Evolutionary conservation across 352 stramenopile genomes (phyloP), one percentile per base, ranked within the genome.

Genomic region (Pythium angustatum): DNA sequence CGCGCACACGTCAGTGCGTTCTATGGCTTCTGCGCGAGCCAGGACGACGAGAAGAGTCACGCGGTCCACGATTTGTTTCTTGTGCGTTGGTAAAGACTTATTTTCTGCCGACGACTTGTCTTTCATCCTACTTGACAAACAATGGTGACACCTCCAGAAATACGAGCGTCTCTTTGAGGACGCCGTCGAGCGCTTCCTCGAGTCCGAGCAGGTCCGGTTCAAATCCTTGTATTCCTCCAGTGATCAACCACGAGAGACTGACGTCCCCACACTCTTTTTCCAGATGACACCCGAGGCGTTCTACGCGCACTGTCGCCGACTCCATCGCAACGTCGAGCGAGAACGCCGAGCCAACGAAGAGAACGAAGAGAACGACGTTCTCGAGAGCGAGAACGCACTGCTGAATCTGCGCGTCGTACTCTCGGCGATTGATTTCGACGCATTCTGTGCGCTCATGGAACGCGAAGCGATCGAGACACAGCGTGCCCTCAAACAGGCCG

Each of bases 101-200:
- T n/a, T n/a, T n/a, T n/a, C n/a, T n/a, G n/a, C n/a, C n/a, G n/a
- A n/a, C n/a, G n/a, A n/a, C n/a, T n/a, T 7, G 14, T 15, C 24
- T 7, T 41, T 49, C 24, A 3, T 50, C n/a, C 30, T 36, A 19
- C 45, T 36, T n/a, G 12, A 36, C 26, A 21, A 8, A 14, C 6
- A 2, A 8, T 36, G 40, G 21, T 48, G n/a, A 15, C 47, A n/a
- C n/a, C 14, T 33, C 17, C 48, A 87, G 77, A 62, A 71, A 28
- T 90, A 87, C 51, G 78, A 90, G 28, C 28, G 67, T 50, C 60
- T 88, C 19, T 85, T 88, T 55, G 79, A 85, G 62, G 36, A 62
- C 15, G 68, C 69, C 3, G 33, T 90, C 43, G 50, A 66, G 14
- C 48, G 36, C 5, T 90, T 90, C 63, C 72, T 90, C 3, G 62